These are phyloP conservation scores for Trichoderma polysporum DNA, from an alignment of 2,329 filamentous ascomycete species.

Conservation along the genomic window DNA sequence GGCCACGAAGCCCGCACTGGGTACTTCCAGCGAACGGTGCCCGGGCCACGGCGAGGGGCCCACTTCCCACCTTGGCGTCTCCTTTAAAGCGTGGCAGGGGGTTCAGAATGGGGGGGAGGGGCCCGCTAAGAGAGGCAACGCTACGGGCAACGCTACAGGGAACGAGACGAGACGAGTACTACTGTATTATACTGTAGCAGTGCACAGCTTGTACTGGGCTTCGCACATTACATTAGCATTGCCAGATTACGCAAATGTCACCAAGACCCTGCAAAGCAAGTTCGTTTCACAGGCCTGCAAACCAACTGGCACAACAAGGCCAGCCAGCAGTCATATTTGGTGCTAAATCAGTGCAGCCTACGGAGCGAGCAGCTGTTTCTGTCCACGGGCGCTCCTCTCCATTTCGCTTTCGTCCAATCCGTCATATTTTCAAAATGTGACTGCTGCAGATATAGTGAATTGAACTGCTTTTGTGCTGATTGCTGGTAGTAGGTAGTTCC, in stretches of 20 bases:
- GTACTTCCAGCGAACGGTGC: slow-evolving; percentile 18
- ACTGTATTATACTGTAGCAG: too few species aligned
- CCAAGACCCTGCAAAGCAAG: neutral
- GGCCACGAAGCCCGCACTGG: neutral
- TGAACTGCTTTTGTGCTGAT: neutral
- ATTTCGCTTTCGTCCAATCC: slow-evolving; percentile 15
- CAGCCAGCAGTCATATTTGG: neutral
- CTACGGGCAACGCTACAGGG: too few species aligned
- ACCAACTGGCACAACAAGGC: neutral
- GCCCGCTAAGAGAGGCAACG: neutral
- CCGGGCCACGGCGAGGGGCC: slow-evolving; percentile 3
- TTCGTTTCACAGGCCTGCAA: slow-evolving; percentile 15
- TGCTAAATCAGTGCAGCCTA: neutral
- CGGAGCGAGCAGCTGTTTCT: slow-evolving; percentile 14
- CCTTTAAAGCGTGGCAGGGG: slow-evolving; percentile 13
- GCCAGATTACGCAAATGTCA: neutral
- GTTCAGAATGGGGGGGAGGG: neutral
- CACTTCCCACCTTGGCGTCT: neutral
- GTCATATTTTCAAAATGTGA: slow-evolving; percentile 14
- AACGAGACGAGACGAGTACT: too few species aligned
- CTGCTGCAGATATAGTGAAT: slow-evolving; percentile 9
- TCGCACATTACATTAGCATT: neutral
- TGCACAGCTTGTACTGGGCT: neutral
- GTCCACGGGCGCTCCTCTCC: neutral
- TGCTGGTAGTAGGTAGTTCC: neutral